Conservation (phyloP, 75 land plant species). For the Pinus taeda region DNA sequence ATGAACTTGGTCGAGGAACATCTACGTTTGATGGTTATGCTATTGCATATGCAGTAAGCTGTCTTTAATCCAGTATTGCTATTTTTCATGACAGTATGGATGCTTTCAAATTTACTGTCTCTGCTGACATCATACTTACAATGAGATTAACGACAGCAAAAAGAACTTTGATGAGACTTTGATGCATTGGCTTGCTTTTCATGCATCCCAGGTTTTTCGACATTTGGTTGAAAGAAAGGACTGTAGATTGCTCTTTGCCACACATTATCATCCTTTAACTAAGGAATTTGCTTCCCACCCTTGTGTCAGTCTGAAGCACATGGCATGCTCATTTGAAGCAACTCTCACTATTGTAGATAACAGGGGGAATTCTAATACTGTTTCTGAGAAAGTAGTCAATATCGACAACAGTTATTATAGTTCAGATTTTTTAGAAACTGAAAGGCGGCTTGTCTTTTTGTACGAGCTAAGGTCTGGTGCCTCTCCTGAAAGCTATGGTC, state of each 20-base stretch:
- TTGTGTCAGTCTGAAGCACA: slow-evolving; percentile 67
- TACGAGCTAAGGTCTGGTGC: slow-evolving; percentile 73
- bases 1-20: slow-evolving; percentile 97
- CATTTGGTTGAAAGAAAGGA: slow-evolving; percentile 79
- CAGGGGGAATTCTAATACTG: background rate
- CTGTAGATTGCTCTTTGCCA: slow-evolving; percentile 89
- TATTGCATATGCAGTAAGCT: slow-evolving; percentile 91
- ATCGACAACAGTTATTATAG: background rate
- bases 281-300: slow-evolving; percentile 88
- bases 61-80: background rate
- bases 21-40: slow-evolving; percentile 95
- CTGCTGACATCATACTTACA: background rate
- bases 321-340: slow-evolving; percentile 66
- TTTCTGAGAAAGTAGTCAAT: background rate
- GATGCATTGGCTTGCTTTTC: background rate
- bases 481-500: slow-evolving; percentile 84
- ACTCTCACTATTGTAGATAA: background rate
- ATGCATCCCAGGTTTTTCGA: slow-evolving; percentile 65
- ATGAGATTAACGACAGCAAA: background rate
- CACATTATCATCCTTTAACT: slow-evolving; percentile 91
- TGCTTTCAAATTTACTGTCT: background rate
- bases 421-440: slow-evolving; percentile 9
- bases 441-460: slow-evolving; percentile 61
- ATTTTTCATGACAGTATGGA: background rate
- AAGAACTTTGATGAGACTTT: background rate